Percentiles rank a stretch among this genome's conserved stretches.
These are phyloP conservation scores for Aspergillus pseudotamarii DNA, from an alignment of 2,329 filamentous ascomycete genomes.

Conservation along the genomic window DNA sequence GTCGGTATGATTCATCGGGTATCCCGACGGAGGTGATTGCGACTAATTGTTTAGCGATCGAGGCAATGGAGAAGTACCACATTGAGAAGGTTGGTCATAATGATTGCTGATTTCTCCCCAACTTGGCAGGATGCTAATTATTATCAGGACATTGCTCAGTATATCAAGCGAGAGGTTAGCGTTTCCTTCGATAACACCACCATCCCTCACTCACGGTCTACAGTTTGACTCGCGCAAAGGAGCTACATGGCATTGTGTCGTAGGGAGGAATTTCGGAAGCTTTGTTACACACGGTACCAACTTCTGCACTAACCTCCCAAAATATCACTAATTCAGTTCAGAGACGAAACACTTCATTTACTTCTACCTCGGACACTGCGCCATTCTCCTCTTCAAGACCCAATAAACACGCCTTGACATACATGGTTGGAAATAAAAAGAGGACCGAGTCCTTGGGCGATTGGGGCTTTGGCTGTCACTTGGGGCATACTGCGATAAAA, in stretches of 20 bases:
- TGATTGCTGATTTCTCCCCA: neutral
- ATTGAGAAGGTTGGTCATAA: constrained; percentile 65
- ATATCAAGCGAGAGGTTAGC: constrained; percentile 88
- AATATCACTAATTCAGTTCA: constrained; percentile 42
- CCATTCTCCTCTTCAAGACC: constrained; percentile 98
- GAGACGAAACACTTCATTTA: constrained; percentile 99
- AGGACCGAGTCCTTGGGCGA: neutral
- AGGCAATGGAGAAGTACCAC: constrained; percentile 71
- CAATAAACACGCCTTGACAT: constrained; percentile 58
- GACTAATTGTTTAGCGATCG: constrained; percentile 58
- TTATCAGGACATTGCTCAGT: constrained; percentile 86
- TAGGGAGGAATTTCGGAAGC: constrained; percentile 97
- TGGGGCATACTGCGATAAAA: neutral
- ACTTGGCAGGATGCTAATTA: neutral
- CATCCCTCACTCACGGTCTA: constrained; percentile 25
- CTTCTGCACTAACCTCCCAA: neutral
- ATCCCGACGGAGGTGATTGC: constrained; percentile 7
- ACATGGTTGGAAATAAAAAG: neutral
- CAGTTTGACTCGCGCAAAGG: constrained; percentile 97
- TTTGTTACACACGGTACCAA: constrained; percentile 90
- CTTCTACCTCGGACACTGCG: constrained; percentile 98
- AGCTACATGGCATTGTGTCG: constrained; percentile 98
- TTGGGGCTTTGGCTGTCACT: neutral
- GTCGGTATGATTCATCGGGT: constrained; percentile 67
- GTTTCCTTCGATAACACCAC: constrained; percentile 13